Percentiles rank a stretch among this genome's conserved stretches.
Conservation (phyloP, 2,329 filamentous ascomycete species). For the Gliomastix tumulicola region DNA sequence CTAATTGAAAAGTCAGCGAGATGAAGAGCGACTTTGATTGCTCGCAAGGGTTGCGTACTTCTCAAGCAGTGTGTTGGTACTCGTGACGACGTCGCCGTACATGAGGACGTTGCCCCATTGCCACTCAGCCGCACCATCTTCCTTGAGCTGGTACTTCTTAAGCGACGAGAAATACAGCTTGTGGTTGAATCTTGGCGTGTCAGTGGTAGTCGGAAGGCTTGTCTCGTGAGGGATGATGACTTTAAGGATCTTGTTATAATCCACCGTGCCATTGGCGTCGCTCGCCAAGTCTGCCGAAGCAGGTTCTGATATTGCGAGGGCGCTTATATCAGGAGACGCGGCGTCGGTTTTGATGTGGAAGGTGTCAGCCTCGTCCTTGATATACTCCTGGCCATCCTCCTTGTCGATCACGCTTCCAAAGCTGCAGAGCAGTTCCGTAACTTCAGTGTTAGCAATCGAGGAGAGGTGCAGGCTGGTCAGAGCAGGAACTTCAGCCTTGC, state of each 20-base stretch:
- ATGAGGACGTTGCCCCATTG: conserved; percentile 77
- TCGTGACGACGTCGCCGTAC: conserved; percentile 89
- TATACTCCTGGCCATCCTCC: conserved; percentile 61
- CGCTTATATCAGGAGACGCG: conserved; percentile 50
- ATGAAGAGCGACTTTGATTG: too few relatives aligned
- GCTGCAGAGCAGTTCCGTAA: conserved; percentile 59
- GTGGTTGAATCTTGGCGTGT: conserved; percentile 85
- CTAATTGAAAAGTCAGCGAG: conserved; percentile 29
- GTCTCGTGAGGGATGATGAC: conserved; percentile 66
- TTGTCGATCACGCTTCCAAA: conserved; percentile 62
- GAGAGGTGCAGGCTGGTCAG: conserved; percentile 81
- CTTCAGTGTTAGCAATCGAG: conserved; percentile 54
- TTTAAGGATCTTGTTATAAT: conserved; percentile 71
- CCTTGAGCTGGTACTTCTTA: conserved; percentile 50
- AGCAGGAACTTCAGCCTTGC: conserved; percentile 55
- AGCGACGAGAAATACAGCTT: conserved; percentile 69
- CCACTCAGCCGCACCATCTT: conserved; percentile 41
- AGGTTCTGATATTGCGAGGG: conserved; percentile 44
- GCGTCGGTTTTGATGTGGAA: conserved; percentile 69
- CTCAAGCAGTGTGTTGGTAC: conserved; percentile 88
- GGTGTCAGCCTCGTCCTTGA: conserved; percentile 75
- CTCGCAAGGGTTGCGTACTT: too few relatives aligned
- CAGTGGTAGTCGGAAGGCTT: conserved; percentile 58
- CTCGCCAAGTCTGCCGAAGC: too few relatives aligned
- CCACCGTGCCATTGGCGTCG: conserved; percentile 53